Base-by-base conservation (phyloP, 768 basidiomycete species). In the Pleurotus giganteus region DNA sequence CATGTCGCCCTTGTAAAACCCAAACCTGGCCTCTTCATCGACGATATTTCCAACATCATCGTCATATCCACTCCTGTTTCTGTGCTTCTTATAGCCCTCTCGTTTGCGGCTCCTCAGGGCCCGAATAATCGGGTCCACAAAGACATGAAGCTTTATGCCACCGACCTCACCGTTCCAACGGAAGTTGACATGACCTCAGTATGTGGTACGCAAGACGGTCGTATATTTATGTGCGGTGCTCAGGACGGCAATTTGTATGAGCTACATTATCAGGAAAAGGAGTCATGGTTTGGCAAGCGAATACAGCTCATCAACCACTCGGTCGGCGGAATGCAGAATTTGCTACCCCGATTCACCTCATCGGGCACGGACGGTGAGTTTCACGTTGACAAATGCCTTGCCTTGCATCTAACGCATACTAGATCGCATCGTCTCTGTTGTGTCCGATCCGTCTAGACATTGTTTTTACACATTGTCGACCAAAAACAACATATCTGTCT, bases 181-280 rank as follows among this genome's bases (percentile, higher is more conserved):
- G 91, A 94, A 57, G 79, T 92, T 53, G 86, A 91, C 65, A 95
- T 98, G 92, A 75, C 82, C 3, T 87, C 88, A 39, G 88, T 97
- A 44, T 76, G 82, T 54, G 91, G 91, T 5, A 91, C 89, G 1
- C 65, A 75, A 23, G 83, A 88, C 32, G 96, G 96, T 41, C 80
- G 94, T 52, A 94, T 97, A 58, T 95, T 98, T 71, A 91, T 96
- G 89, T 82, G 82, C 49, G 91, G 91, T 12, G 75, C 80, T 8
- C 85, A 88, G 63, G 93, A 96, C 63, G 94, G 94, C 12, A 85
- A 86, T 65, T 71, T 98, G 51, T 97, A 96, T 69, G 96, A 98
- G 68, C 69, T 98, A 39, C 87, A 90, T 63, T 98, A 98, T 69
- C 90, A 93, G 63, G 85, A 88, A 61, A 88, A 81, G 58, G 91